Base-by-base conservation (phyloP, 345 rosid genomes). In the Diplotaxis tenuifolia region DNA sequence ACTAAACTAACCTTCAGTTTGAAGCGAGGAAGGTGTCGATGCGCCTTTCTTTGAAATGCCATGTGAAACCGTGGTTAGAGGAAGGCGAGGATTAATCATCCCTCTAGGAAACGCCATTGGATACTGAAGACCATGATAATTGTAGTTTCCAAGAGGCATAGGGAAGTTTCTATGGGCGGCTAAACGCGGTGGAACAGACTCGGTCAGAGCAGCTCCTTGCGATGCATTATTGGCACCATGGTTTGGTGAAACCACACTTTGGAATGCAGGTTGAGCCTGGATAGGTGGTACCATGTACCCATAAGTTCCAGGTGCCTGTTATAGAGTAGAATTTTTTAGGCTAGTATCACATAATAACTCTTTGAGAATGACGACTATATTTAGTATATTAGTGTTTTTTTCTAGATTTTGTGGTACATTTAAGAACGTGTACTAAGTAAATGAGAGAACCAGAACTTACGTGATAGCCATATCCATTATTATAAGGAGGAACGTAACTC, bases 401-500 rank as follows among this genome's bases (percentile, higher is more conserved):
- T 6, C 47, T 40, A 40, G 7, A 40, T 12, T 40, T 40, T 40
- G 11, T 36, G 15, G 5, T 40, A 2, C 9, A 9, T 8, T 36
- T 10, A 36, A 36, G 42, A 10, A 36, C 42, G 14, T 10, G 14
- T 36, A 6, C 34, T 6, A 29, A 29, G 34, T 34, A 34, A 10
- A 34, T 34, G 4, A 9, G 40, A 34, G 50, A 45, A 45, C 50
- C 6, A 45, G 50, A 7, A n/a, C 54, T 47, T 47, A 47, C 99
- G 83, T 92, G 98, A 83, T 89, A 96, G 54, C 95, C 97, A 82
- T 88, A 95, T 62, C 98, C 96, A 53, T 92, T 87, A 71, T 85
- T 87, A 71, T 85, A 92, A 53, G 87, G 85, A 65, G 96, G 85
- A 75, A 77, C 87, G 83, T 90, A 96, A 70, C 96, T 85, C 89